phyloP scores from a whole-genome alignment of 306 rosid species.

The Fagus sylvatica region DNA sequence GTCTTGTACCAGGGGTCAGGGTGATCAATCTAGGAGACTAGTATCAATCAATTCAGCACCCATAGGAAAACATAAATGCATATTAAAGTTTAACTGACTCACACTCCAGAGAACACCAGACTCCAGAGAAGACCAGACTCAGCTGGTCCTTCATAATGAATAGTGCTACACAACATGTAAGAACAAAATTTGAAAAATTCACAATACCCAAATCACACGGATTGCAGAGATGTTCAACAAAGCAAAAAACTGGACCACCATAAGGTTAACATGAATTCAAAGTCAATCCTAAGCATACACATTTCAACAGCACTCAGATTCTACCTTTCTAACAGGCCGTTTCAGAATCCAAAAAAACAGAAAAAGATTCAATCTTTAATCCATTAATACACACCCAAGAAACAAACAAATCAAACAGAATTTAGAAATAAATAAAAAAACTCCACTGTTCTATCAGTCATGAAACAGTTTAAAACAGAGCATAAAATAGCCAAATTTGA shows the following conservation, averaged over 20 bases:
- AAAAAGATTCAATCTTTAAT: neutral
- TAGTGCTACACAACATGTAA: neutral
- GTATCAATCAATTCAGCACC: neutral
- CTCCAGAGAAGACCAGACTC: too few relatives aligned
- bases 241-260: neutral
- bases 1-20: neutral
- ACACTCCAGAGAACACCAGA: neutral
- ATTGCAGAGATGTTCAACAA: neutral
- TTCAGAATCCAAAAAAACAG: neutral
- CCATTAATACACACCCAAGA: too few relatives aligned
- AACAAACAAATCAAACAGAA: conserved; percentile 10
- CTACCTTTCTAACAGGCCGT: neutral
- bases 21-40: too few relatives aligned
- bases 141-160: too few relatives aligned
- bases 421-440: neutral
- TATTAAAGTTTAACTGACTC: conserved; percentile 8
- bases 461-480: neutral
- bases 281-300: neutral
- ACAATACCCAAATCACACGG: neutral
- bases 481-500: too few relatives aligned
- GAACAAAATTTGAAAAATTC: neutral
- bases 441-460: conserved; percentile 26
- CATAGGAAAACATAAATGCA: conserved; percentile 1
- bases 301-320: neutral
- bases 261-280: neutral